phyloP scores from a whole-genome alignment of 768 basidiomycete genomes.

The Amanita molliuscula region DNA sequence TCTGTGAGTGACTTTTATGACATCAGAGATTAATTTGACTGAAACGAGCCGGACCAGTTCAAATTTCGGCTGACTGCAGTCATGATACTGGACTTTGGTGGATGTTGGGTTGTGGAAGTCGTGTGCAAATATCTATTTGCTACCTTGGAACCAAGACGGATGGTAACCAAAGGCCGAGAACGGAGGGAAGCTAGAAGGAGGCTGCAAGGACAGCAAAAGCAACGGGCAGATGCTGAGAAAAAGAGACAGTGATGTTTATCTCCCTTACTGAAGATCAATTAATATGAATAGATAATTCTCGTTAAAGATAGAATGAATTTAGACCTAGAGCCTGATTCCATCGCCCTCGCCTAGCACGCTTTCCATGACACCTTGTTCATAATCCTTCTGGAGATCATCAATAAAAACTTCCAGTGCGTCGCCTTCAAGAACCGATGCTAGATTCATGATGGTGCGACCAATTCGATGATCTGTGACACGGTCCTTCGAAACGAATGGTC shows the following conservation, averaged over 20 bases:
- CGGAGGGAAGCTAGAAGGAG: slow-evolving; percentile 39
- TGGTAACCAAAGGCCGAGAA: slow-evolving; percentile 80
- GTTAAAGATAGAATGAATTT: not conserved
- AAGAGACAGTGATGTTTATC: not conserved
- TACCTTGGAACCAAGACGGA: slow-evolving; percentile 71
- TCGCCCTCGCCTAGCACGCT: slow-evolving; percentile 27
- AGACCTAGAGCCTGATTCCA: not conserved
- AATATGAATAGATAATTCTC: not conserved
- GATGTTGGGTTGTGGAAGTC: slow-evolving; percentile 79
- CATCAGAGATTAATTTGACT: not conserved
- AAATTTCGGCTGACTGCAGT: slow-evolving; percentile 62
- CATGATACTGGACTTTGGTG: slow-evolving; percentile 85
- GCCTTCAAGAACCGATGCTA: slow-evolving; percentile 56
- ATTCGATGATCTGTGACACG: slow-evolving; percentile 91
- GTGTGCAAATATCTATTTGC: slow-evolving; percentile 83
- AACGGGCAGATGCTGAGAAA: not conserved
- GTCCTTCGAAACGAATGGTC: slow-evolving; percentile 28
- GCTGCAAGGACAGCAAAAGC: slow-evolving; percentile 3
- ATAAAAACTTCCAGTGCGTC: slow-evolving; percentile 50
- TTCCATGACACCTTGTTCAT: slow-evolving; percentile 47
- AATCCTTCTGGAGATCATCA: slow-evolving; percentile 42
- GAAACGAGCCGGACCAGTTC: slow-evolving; percentile 45
- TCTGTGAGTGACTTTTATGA: slow-evolving; percentile 36
- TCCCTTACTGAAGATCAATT: not conserved
- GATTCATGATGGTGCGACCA: slow-evolving; percentile 62